Evolutionary conservation across 2,329 filamentous ascomycete genomes (phyloP).

Genomic region (Endoconidiophora polonica): DNA sequence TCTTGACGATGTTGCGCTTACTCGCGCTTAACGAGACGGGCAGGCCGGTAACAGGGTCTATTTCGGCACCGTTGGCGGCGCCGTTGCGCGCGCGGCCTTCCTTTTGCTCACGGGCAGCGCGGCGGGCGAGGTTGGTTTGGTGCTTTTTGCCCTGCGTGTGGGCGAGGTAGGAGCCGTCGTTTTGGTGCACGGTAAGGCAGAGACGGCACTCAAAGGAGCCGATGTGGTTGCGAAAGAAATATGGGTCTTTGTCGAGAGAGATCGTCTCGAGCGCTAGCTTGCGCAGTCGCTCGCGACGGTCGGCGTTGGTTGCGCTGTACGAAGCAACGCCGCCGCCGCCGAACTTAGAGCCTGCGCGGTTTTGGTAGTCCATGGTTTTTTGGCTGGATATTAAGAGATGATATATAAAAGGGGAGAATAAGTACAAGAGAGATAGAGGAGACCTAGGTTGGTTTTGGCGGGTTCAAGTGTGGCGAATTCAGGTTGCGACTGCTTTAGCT

Average conservation of each 20-base stretch:
- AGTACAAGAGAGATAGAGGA: no score
- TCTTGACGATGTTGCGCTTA: conserved; percentile 77
- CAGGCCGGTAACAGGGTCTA: conserved; percentile 51
- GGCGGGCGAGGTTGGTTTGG: conserved; percentile 91
- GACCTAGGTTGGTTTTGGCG: no score
- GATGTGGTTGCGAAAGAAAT: conserved; percentile 99
- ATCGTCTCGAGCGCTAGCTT: conserved; percentile 98
- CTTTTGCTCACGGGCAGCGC: conserved; percentile 87
- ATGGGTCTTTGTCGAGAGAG: conserved; percentile 97
- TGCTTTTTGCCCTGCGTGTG: conserved; percentile 98
- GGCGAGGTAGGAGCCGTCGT: conserved; percentile 95
- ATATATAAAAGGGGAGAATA: not conserved
- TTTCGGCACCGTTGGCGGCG: conserved; percentile 25
- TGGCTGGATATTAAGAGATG: not conserved
- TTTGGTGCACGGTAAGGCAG: conserved; percentile 94
- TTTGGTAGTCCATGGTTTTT: conserved; percentile 53
- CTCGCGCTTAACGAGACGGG: conserved; percentile 59
- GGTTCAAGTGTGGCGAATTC: not conserved
- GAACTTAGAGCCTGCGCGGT: conserved; percentile 93
- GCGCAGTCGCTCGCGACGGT: conserved; percentile 89
- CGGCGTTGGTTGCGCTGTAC: conserved; percentile 81
- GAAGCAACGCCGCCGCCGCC: conserved; percentile 94
- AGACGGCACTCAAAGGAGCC: conserved; percentile 95
- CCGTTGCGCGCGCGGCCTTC: conserved; percentile 52
- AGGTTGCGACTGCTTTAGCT: not conserved